phyloP scores from a whole-genome alignment of 2,329 filamentous ascomycete genomes.

The Neonectria faginata region DNA sequence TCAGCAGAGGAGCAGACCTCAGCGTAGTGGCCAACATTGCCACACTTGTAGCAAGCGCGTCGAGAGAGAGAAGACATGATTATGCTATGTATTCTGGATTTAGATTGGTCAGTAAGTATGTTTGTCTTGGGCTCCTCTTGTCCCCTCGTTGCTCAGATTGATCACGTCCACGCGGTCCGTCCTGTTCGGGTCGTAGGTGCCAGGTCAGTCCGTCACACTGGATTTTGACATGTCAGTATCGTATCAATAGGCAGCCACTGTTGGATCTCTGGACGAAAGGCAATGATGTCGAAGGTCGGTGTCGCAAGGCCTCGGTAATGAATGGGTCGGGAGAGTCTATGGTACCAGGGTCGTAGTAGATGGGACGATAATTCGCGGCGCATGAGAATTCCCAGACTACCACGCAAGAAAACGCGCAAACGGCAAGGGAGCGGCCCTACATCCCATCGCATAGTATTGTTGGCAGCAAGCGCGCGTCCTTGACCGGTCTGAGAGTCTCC shows the following conservation, averaged over 20 bases:
- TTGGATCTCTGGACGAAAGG: background rate
- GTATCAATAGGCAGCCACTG: background rate
- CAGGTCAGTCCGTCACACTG: background rate
- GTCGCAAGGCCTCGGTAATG: background rate
- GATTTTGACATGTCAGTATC: background rate
- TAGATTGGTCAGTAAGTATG: slow-evolving; percentile 26
- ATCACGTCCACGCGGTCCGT: background rate
- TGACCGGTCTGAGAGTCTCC: background rate
- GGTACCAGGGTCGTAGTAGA: background rate
- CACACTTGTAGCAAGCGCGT: slow-evolving; percentile 86
- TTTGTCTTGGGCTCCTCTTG: background rate
- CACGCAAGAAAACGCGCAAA: slow-evolving; percentile 7
- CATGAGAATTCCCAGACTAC: background rate
- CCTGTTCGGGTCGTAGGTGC: background rate
- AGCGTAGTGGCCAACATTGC: slow-evolving; percentile 82
- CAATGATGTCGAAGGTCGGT: background rate
- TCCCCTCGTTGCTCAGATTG: background rate
- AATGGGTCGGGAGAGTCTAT: too few relatives aligned
- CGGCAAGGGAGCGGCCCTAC: background rate
- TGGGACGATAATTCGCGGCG: slow-evolving; percentile 15
- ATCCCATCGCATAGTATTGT: background rate
- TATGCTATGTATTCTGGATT: slow-evolving; percentile 39
- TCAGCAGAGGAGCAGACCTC: slow-evolving; percentile 98
- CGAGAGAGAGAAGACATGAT: slow-evolving; percentile 84
- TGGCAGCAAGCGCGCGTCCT: background rate